Evolutionary conservation across 352 stramenopile genomes (phyloP), one percentile per base, ranked within the genome.

Genomic region (Globisporangium polare): DNA sequence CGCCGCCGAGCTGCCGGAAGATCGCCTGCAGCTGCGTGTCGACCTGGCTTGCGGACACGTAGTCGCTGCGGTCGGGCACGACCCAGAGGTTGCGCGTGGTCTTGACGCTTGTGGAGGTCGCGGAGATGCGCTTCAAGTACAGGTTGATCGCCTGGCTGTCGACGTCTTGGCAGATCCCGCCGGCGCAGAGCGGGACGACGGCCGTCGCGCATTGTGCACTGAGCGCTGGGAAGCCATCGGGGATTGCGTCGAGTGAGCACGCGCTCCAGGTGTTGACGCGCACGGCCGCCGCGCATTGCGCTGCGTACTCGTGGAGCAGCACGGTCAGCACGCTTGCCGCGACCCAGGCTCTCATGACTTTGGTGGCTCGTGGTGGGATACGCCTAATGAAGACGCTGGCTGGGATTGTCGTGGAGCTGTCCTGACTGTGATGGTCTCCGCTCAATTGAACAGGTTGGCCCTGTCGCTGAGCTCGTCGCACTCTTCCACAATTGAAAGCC

Each of bases 121-220:
- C 64, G n/a, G 60, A 51, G 31, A 84, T 88, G 24, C 80, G 72
- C 57, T 86, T 87, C 53, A 89, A 67, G 12, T 74, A 84, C 15
- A 88, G 57, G 18, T 57, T 66, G 68, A 89, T 75, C 7, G 67
- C 84, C 33, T 78, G 61, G n/a, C 67, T 73, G 42, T 71, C 66
- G 24, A 63, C n/a, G 63, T 82, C 67, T 1, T 65, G 27, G 39
- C 80, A 89, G 1, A 86, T 22, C 22, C 43, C 66, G 3, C 80
- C 65, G 41, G 83, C 74, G 59, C 80, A 89, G 27, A 88, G 53
- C 37, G 80, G 74, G 15, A 84, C 17, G 41, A 58, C 60, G 27
- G 84, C 64, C 0, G 65, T 74, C 39, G 71, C 61, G 41, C 77
- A 89, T 18, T 86, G 64, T 18, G 69, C 64, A 6, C 53, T 67